Conservation (phyloP, 2,329 filamentous ascomycete genomes). For the Fusarium sp. region DNA sequence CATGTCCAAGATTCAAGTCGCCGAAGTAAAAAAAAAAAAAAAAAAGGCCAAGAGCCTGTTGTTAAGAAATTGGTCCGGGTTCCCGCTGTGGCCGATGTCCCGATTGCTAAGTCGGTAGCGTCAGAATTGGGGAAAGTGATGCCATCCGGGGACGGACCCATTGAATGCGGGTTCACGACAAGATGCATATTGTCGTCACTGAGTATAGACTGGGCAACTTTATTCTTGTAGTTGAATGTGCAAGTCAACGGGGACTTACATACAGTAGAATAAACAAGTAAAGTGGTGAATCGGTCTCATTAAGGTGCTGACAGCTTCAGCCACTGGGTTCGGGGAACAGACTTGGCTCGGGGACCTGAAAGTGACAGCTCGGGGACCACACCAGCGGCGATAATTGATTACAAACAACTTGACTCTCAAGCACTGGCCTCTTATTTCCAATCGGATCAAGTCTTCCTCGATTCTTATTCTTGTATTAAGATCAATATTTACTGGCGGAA, state of each 20-base stretch:
- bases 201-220: too few relatives aligned
- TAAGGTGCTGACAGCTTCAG: conserved; percentile 7
- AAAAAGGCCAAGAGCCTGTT: background rate
- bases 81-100: background rate
- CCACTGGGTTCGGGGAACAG: background rate
- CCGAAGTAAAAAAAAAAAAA: background rate
- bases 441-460: background rate
- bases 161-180: background rate
- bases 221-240: background rate
- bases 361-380: background rate
- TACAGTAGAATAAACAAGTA: background rate
- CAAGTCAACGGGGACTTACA: background rate
- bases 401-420: background rate
- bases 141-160: conserved; percentile 10
- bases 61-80: background rate
- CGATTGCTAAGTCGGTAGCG: conserved; percentile 15
- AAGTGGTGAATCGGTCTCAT: background rate
- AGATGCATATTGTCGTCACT: background rate
- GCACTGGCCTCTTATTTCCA: background rate
- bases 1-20: background rate
- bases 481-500: background rate
- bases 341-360: background rate
- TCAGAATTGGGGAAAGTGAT: conserved; percentile 20
- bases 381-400: background rate
- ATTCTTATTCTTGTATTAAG: background rate